Evolutionary conservation across 805 yeast species (phyloP), one percentile per base, ranked within the genome.

Genomic region (Sporopachydermia lactativora): DNA sequence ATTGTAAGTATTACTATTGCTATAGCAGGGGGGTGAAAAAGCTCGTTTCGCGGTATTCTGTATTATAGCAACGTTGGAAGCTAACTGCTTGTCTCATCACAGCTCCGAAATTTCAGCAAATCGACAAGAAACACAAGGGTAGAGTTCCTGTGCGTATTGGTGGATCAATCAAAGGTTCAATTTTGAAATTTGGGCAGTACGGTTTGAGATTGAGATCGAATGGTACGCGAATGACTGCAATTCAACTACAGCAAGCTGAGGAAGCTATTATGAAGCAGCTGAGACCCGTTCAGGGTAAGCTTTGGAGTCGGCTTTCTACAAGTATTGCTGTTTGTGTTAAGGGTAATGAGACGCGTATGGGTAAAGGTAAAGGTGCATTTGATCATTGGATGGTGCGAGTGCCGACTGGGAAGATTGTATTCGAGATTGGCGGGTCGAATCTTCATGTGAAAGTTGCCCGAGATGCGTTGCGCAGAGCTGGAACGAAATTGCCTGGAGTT

Each of bases 321-420:
- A 80, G 82, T 57, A 71, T 85, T 41, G 92, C 97, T 0, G 94
- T 92, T 8, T 86, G 96, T 62, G 75, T 83, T 46, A 92, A 92
- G 65, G 98, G 98, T 65, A 92, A 92, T 60, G 96, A 92, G 59
- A 85, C 96, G 6, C 92, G 98, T 78, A 92, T 92, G 98, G 98
- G 98, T 68, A 92, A 92, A 61, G 98, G 98, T 66, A 92, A 92
- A 63, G 98, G 98, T 62, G 80, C 88, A 0, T 89, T 92, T 57
- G 95, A 85, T 53, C 92, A 85, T 65, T 92, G 97, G 97, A 94
- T 94, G 52, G 82, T 78, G 24, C 76, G 98, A 53, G 92, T 92
- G 11, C 94, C 97, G 35, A 88, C 96, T 0, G 98, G 98, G 3
- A 88, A 86, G 55, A 77, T 92, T 35, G 66, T 88, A 16, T 85